Conservation (phyloP, 2,329 filamentous ascomycete species). For the Penicillium verrucosum region DNA sequence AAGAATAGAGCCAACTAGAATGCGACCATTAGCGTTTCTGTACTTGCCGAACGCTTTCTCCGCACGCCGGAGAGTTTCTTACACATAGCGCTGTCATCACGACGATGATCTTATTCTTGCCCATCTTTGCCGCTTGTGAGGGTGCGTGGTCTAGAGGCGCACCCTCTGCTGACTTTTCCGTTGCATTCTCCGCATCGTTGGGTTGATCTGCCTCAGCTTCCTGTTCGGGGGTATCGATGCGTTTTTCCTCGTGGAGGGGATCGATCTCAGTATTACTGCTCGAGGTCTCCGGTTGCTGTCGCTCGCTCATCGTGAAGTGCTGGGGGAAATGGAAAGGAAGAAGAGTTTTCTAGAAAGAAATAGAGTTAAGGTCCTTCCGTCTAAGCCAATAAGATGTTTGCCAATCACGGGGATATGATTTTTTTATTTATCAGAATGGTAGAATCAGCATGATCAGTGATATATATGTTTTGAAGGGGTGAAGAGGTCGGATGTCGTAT, state of each 20-base stretch:
- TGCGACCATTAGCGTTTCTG: constrained; percentile 12
- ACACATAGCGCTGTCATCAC: constrained; percentile 45
- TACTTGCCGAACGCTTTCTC: not conserved
- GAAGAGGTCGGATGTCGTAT: not conserved
- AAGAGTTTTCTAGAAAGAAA: not conserved
- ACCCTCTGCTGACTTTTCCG: constrained; percentile 19
- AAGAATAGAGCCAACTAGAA: constrained; percentile 55
- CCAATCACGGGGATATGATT: not conserved
- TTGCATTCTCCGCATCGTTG: constrained; percentile 6
- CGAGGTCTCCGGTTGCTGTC: constrained; percentile 8
- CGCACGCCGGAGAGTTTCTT: constrained; percentile 14
- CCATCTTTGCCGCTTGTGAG: constrained; percentile 40
- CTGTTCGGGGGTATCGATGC: not conserved
- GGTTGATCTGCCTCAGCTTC: constrained; percentile 3
- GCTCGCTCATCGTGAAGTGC: constrained; percentile 7
- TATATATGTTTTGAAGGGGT: not conserved
- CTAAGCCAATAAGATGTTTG: not conserved
- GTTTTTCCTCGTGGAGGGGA: constrained; percentile 10
- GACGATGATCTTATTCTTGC: constrained; percentile 40
- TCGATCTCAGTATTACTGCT: constrained; percentile 16
- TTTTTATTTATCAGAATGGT: not conserved
- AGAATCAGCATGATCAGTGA: not conserved
- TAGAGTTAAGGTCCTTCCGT: not conserved
- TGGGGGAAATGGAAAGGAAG: not conserved
- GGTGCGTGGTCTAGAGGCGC: constrained; percentile 31